Conservation (phyloP, 1,139 yeast species). For the Blastobotrys ciferrii region DNA sequence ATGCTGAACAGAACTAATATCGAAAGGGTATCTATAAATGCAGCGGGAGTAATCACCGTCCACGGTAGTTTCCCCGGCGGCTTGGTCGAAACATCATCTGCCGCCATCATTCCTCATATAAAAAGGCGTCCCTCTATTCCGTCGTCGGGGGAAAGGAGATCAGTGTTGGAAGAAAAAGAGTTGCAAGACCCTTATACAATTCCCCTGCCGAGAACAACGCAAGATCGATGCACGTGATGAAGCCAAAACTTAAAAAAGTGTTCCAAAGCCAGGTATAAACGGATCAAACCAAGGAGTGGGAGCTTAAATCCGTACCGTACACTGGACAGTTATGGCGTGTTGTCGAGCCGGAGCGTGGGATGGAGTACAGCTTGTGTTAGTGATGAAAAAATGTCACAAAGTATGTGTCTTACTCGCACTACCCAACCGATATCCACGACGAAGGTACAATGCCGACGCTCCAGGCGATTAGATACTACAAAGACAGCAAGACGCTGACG, state of each 20-base stretch:
- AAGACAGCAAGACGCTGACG: conserved; percentile 45
- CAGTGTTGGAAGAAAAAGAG: neutral
- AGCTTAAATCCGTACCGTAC: too few relatives aligned
- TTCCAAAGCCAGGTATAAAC: too few relatives aligned
- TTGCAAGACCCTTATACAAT: too few relatives aligned
- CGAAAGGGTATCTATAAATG: conserved; percentile 36
- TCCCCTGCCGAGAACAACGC: too few relatives aligned
- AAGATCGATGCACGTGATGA: too few relatives aligned
- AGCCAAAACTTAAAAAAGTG: too few relatives aligned
- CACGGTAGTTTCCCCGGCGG: conserved; percentile 20
- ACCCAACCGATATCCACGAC: neutral
- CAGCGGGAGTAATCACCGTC: conserved; percentile 29
- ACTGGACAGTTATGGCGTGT: too few relatives aligned
- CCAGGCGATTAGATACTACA: conserved; percentile 69
- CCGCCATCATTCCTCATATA: neutral
- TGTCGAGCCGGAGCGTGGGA: too few relatives aligned
- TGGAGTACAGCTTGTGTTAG: too few relatives aligned
- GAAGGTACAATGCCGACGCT: conserved; percentile 23
- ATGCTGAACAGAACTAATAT: conserved; percentile 31
- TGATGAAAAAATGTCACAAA: neutral
- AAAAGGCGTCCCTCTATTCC: too few relatives aligned
- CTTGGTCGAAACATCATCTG: neutral
- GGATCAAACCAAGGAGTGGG: too few relatives aligned
- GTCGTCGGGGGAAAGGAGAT: neutral
- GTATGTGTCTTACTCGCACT: neutral